Evolutionary conservation across 352 stramenopile species (phyloP).

Genomic region (Globisporangium takayamanum): DNA sequence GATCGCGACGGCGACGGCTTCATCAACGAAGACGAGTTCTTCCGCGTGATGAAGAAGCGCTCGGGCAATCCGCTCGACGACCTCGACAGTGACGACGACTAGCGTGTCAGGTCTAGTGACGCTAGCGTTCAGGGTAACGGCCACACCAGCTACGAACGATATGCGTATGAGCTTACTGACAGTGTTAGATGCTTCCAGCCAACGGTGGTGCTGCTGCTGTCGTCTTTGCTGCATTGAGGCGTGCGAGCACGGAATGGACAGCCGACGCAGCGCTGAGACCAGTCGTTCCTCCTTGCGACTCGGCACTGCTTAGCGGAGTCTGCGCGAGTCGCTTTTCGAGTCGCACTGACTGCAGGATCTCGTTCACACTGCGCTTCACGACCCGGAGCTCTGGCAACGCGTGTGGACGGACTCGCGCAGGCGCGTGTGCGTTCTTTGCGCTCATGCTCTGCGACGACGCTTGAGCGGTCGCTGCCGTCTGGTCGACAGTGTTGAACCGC

Average conservation of each 20-base stretch:
- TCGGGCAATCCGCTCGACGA: slow-evolving; percentile 91
- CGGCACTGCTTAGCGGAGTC: slow-evolving; percentile 11
- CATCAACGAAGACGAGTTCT: slow-evolving; percentile 95
- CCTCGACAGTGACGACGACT: slow-evolving; percentile 88
- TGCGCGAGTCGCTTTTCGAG: slow-evolving; percentile 33
- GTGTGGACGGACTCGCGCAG: background rate
- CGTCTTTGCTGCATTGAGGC: slow-evolving; percentile 18
- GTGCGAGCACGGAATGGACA: slow-evolving; percentile 23
- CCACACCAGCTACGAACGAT: no score
- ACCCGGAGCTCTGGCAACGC: slow-evolving; percentile 14
- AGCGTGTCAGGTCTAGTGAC: background rate
- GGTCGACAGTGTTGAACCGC: slow-evolving; percentile 32
- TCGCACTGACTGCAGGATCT: slow-evolving; percentile 55
- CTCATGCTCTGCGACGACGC: background rate
- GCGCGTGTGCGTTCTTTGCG: background rate
- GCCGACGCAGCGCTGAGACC: slow-evolving; percentile 7
- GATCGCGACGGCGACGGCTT: slow-evolving; percentile 90
- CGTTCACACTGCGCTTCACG: slow-evolving; percentile 69
- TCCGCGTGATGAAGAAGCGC: slow-evolving; percentile 94
- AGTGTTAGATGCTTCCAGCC: background rate
- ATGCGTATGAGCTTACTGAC: background rate
- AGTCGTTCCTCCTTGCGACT: slow-evolving; percentile 6
- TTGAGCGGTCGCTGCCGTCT: background rate
- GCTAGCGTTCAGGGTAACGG: no score
- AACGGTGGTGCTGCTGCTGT: background rate